phyloP scores from a whole-genome alignment of 805 yeast species.

The Suhomyces canberraensis region DNA sequence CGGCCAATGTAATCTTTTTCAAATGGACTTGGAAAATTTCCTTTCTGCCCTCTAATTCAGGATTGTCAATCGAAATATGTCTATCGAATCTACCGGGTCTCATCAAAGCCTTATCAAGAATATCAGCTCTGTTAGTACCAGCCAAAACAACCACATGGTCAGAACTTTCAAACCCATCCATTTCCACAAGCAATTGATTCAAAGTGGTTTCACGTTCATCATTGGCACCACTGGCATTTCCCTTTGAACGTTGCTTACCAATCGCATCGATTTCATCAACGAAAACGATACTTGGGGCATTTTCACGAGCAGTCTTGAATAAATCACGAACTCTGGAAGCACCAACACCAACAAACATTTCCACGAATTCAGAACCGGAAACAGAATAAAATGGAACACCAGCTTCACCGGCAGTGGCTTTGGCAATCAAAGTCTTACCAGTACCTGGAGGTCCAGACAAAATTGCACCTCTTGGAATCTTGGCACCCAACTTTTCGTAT shows the following conservation, averaged over 20 bases:
- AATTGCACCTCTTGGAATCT: slow-evolving; percentile 97
- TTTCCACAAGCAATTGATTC: slow-evolving; percentile 93
- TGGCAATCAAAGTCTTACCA: slow-evolving; percentile 94
- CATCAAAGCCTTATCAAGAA: slow-evolving; percentile 85
- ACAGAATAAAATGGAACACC: slow-evolving; percentile 96
- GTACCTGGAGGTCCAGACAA: slow-evolving; percentile 99
- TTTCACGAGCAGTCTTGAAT: slow-evolving; percentile 85
- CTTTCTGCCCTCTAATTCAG: slow-evolving; percentile 92
- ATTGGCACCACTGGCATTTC: slow-evolving; percentile 74
- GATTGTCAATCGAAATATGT: slow-evolving; percentile 86
- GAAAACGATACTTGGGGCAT: slow-evolving; percentile 94
- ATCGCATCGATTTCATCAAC: slow-evolving; percentile 99
- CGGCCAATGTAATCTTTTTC: slow-evolving; percentile 59
- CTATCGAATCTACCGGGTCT: slow-evolving; percentile 98
- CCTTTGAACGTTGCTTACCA: slow-evolving; percentile 84
- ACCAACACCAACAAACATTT: slow-evolving; percentile 99
- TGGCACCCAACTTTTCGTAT: slow-evolving; percentile 92
- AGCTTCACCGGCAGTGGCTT: slow-evolving; percentile 99
- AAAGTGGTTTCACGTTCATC: slow-evolving; percentile 97
- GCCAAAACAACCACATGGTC: slow-evolving; percentile 97
- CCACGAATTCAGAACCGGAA: slow-evolving; percentile 96
- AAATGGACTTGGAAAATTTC: slow-evolving; percentile 89
- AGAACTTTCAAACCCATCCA: slow-evolving; percentile 92
- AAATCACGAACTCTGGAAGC: slow-evolving; percentile 96
- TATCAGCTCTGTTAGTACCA: slow-evolving; percentile 95